Conservation (phyloP, 768 basidiomycete species). For the Mycena epipterygia region DNA sequence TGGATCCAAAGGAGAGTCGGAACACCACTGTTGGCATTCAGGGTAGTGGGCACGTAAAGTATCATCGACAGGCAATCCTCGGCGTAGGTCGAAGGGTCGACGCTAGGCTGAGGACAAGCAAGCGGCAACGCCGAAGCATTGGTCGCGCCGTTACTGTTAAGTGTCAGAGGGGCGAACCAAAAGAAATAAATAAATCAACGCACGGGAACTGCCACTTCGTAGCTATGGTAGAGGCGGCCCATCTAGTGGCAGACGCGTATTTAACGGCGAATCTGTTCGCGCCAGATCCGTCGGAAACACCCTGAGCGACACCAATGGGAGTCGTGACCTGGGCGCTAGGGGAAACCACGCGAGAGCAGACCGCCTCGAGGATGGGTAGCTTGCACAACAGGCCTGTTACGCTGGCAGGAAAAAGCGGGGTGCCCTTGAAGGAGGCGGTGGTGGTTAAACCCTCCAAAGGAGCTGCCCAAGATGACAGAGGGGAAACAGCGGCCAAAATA, state of each 20-base stretch:
- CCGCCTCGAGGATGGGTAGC: slow-evolving; percentile 56
- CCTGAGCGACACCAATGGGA: slow-evolving; percentile 68
- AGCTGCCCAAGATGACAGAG: slow-evolving; percentile 51
- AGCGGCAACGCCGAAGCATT: slow-evolving; percentile 72
- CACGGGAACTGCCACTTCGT: slow-evolving; percentile 76
- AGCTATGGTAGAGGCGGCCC: slow-evolving; percentile 67
- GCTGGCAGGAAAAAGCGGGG: slow-evolving; percentile 51
- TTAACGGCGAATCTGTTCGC: slow-evolving; percentile 73
- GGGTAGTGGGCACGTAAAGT: slow-evolving; percentile 73
- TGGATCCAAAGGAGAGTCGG: slow-evolving; percentile 84
- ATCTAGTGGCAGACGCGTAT: slow-evolving; percentile 76
- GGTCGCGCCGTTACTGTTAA: slow-evolving; percentile 61
- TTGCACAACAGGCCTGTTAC: slow-evolving; percentile 62
- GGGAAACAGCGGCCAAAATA: slow-evolving; percentile 52
- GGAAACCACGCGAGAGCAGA: slow-evolving; percentile 25
- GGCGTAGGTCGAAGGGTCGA: slow-evolving; percentile 62
- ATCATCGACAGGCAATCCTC: slow-evolving; percentile 91
- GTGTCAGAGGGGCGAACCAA: slow-evolving; percentile 14
- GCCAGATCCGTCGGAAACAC: slow-evolving; percentile 61
- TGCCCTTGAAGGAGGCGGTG: slow-evolving; percentile 26
- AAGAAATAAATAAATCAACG: slow-evolving; percentile 41
- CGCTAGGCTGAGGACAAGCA: slow-evolving; percentile 76
- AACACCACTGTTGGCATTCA: slow-evolving; percentile 47
- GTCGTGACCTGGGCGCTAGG: slow-evolving; percentile 53
- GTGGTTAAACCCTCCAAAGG: slow-evolving; percentile 32